Conservation (phyloP, 805 yeast species). For the Suhomyces pyralidae region DNA sequence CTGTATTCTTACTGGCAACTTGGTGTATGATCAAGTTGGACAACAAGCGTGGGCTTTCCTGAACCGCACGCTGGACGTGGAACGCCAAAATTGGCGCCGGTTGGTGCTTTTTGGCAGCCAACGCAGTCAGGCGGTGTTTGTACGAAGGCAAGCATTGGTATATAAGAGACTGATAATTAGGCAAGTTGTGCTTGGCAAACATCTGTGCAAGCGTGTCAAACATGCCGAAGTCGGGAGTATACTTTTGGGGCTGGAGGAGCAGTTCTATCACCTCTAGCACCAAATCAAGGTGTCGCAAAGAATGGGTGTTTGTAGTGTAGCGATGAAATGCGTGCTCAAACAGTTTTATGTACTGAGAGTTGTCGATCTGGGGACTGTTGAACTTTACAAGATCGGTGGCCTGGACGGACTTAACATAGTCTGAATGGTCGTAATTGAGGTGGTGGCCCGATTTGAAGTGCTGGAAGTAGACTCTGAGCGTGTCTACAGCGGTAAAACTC, state of each 20-base stretch:
- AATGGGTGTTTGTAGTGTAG: constrained; percentile 4
- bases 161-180: constrained; percentile 26
- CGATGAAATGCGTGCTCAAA: constrained; percentile 16
- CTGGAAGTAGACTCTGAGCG: constrained; percentile 22
- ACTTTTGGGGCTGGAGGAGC: constrained; percentile 5
- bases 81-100: constrained; percentile 12
- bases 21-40: constrained; percentile 25
- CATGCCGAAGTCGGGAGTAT: constrained; percentile 23
- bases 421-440: constrained; percentile 32
- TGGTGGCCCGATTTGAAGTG: constrained; percentile 29
- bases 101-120: constrained; percentile 12
- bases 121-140: constrained; percentile 17
- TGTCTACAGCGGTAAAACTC: constrained; percentile 21
- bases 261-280: neutral
- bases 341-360: constrained; percentile 19
- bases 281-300: constrained; percentile 4
- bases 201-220: constrained; percentile 24
- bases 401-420: constrained; percentile 19
- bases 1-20: constrained; percentile 15
- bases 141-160: constrained; percentile 24
- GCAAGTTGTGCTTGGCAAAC: constrained; percentile 20
- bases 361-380: constrained; percentile 10
- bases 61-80: constrained; percentile 25
- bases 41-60: constrained; percentile 29
- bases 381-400: constrained; percentile 13